Percentiles rank a stretch among this genome's conserved stretches.
phyloP scores from a whole-genome alignment of 1,139 yeast genomes.

The Magnusiomyces sp. region DNA sequence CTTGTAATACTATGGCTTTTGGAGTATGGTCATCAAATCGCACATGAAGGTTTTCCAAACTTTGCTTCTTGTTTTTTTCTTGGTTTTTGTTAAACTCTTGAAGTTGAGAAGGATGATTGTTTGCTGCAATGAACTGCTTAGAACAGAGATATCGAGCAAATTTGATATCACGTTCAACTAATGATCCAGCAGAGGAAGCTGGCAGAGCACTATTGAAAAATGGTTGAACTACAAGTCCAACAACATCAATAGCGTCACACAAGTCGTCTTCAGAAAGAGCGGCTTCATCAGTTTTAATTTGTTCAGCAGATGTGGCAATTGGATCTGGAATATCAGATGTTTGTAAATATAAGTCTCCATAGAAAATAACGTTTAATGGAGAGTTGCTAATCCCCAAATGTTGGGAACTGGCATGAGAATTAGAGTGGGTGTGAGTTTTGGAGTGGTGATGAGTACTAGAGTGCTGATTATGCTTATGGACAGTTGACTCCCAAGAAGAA shows the following conservation, averaged over 20 bases:
- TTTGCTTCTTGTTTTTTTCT: no score
- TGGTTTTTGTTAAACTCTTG: no score
- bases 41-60: no score
- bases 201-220: constrained; percentile 22
- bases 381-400: no score
- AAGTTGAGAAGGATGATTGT: background rate
- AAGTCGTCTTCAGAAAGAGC: constrained; percentile 18
- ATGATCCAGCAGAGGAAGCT: constrained; percentile 19
- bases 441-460: no score
- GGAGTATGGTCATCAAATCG: background rate
- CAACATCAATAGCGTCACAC: constrained; percentile 24
- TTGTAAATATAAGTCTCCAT: no score
- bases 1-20: constrained; percentile 47
- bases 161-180: constrained; percentile 23
- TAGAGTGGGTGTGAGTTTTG: no score
- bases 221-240: constrained; percentile 25
- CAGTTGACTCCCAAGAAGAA: no score
- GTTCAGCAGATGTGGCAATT: background rate
- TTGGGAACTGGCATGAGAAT: no score
- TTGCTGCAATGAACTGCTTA: constrained; percentile 19
- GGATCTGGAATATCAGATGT: no score
- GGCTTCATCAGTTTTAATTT: background rate
- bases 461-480: no score
- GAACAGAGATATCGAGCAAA: constrained; percentile 27
- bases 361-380: no score